These are phyloP conservation scores for Sicyos edulis DNA, from an alignment of 306 rosid species.

Conservation along the genomic window DNA sequence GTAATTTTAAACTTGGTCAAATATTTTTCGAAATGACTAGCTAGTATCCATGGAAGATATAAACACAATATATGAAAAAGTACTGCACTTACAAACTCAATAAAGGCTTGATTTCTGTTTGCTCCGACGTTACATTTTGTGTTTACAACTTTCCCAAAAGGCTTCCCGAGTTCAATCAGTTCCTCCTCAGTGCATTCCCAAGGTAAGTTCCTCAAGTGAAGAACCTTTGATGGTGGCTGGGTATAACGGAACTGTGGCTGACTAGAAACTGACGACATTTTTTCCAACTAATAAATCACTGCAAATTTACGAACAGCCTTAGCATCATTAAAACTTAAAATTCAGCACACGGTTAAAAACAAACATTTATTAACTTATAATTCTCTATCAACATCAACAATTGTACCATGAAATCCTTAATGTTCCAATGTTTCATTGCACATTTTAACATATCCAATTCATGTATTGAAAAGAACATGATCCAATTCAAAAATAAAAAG, in stretches of 20 bases:
- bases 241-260: conserved; percentile 98
- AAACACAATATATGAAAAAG: neutral
- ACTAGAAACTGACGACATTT: conserved; percentile 90
- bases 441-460: neutral
- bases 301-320: conserved; percentile 22
- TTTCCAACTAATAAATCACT: conserved; percentile 19
- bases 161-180: conserved; percentile 91
- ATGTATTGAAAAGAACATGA: no score
- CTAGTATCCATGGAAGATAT: neutral
- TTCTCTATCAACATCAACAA: neutral
- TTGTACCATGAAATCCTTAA: neutral
- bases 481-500: neutral
- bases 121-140: conserved; percentile 99
- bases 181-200: conserved; percentile 99
- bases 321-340: neutral
- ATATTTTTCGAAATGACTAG: neutral
- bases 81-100: conserved; percentile 74
- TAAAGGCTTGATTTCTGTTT: conserved; percentile 92
- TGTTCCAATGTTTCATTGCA: neutral
- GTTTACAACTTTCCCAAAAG: conserved; percentile 98
- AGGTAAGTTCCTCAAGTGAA: conserved; percentile 92
- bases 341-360: neutral
- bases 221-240: conserved; percentile 97
- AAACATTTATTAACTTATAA: neutral
- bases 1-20: conserved; percentile 28